phyloP scores from a whole-genome alignment of 768 basidiomycete genomes.

The Suillus paluster region DNA sequence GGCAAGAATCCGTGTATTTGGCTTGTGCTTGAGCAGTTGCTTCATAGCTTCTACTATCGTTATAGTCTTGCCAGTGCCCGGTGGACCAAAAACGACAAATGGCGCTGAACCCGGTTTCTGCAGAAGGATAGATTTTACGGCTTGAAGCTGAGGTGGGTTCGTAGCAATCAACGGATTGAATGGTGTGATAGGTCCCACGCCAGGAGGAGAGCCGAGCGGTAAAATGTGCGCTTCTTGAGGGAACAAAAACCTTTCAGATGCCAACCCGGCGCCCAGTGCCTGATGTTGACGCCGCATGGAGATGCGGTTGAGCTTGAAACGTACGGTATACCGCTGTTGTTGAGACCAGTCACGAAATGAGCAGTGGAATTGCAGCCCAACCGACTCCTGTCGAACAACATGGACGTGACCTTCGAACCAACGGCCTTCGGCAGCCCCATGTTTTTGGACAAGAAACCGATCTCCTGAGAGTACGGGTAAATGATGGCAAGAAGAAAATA shows the following conservation, averaged over 20 bases:
- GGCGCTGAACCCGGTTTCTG: conserved; percentile 51
- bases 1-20: conserved; percentile 53
- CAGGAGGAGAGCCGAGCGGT: not conserved
- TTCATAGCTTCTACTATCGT: conserved; percentile 65
- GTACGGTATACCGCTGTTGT: conserved; percentile 48
- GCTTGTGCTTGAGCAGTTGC: conserved; percentile 51
- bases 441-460: conserved; percentile 29
- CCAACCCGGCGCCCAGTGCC: conserved; percentile 45
- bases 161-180: conserved; percentile 48
- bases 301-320: conserved; percentile 60
- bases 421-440: conserved; percentile 15
- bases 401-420: conserved; percentile 53
- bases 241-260: conserved; percentile 50
- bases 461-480: conserved; percentile 26
- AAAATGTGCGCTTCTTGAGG: conserved; percentile 32
- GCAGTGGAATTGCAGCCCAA: conserved; percentile 51
- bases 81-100: conserved; percentile 68
- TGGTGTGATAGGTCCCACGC: conserved; percentile 20
- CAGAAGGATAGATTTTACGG: conserved; percentile 50
- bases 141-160: conserved; percentile 53
- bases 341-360: conserved; percentile 38
- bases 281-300: conserved; percentile 60
- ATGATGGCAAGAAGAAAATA: conserved; percentile 14
- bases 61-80: conserved; percentile 69
- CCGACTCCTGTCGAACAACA: conserved; percentile 43